Conservation (phyloP, 768 basidiomycete genomes). For the Nidularia pulvinata region DNA sequence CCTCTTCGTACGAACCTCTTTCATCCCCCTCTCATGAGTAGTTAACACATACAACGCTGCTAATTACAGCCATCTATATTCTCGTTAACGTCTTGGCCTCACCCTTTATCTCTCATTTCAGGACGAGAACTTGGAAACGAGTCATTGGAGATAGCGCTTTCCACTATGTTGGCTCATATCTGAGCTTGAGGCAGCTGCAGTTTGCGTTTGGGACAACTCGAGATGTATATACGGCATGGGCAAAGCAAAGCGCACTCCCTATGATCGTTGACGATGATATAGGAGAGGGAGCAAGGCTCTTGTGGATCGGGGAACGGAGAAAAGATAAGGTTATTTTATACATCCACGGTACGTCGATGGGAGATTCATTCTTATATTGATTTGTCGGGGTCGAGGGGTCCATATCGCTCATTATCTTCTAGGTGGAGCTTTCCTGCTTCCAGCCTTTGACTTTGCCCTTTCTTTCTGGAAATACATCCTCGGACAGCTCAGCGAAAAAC, state of each 20-base stretch:
- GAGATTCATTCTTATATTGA: neutral
- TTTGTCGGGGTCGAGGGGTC: neutral
- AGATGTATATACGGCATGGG: conserved; percentile 15
- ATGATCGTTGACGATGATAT: conserved; percentile 18
- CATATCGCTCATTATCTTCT: neutral
- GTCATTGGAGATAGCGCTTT: neutral
- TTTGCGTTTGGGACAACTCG: conserved; percentile 13
- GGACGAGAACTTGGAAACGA: neutral
- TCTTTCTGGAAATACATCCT: conserved; percentile 25
- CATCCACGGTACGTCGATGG: conserved; percentile 20
- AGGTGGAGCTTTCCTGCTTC: conserved; percentile 29
- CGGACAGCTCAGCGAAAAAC: conserved; percentile 13
- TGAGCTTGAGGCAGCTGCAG: conserved; percentile 17
- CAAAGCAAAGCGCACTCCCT: conserved; percentile 11
- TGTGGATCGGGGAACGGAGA: conserved; percentile 28
- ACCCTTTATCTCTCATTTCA: neutral
- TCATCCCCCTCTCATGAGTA: no score
- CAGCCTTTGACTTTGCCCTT: conserved; percentile 13
- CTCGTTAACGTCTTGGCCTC: neutral
- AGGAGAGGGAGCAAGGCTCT: conserved; percentile 17
- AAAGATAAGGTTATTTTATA: conserved; percentile 28
- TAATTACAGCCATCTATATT: neutral
- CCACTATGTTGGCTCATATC: conserved; percentile 4
- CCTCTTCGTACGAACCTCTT: neutral
- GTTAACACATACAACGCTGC: neutral